Evolutionary conservation across 768 basidiomycete species (phyloP), one percentile per base, ranked within the genome.

Genomic region (Amanita inopinata): DNA sequence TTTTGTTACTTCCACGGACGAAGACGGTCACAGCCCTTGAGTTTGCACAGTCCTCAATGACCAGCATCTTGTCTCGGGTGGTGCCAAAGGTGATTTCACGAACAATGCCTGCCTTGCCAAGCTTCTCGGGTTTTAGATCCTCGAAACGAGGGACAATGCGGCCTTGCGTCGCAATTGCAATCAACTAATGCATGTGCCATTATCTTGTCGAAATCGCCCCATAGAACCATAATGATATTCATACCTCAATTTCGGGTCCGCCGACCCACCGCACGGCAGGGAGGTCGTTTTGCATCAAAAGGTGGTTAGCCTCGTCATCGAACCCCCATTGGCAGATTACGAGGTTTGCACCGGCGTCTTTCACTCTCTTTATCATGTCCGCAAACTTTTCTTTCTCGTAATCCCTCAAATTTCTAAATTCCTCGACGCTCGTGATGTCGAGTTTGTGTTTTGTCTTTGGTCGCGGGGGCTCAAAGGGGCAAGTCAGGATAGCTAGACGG

Each of bases 261-360:
- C 96, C 96, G 43, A 99, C 96, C 96, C 96, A 98, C 58, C 96
- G 76, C 22, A 98, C 94, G 20, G 96, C 88, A 32, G 96, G 96
- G 25, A 99, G 71, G 10, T 93, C 89, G 53, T 97, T 98, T 69
- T 96, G 92, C 89, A 98, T 91, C 50, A 99, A 63, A 53, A 98
- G 51, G 59, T 98, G 96, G 58, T 99, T 99, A 33, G 96, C 96
- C 65, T 99, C 96, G 56, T 99, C 96, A 58, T 99, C 96, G 57
- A 99, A 99, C 47, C 96, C 96, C 96, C 96, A 99, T 59, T 99
- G 96, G 63, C 96, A 99, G 53, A 99, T 97, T 51, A 99, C 96
- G 46, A 99, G 65, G 63, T 99, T 99, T 10, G 96, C 94, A 27
- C 96, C 96, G 11, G 93, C 86, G 53, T 94, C 83, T 61, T 97